Evolutionary conservation across 2,329 filamentous ascomycete species (phyloP).

Genomic region (Colletotrichum liaoningense): DNA sequence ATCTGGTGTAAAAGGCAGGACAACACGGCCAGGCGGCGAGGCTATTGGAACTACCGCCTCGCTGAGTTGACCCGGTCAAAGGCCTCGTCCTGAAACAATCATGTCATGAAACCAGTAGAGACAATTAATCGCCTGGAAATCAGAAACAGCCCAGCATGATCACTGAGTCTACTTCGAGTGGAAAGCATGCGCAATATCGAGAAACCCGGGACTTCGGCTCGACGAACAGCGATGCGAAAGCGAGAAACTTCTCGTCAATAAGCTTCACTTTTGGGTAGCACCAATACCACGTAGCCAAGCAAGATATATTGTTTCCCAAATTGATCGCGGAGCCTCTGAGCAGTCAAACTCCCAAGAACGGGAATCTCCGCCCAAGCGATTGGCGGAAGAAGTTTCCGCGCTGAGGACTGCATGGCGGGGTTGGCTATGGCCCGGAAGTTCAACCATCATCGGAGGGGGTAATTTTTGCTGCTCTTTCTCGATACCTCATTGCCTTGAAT

Average conservation of each 20-base stretch:
- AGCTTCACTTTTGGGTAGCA: background rate
- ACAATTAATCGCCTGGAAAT: too few species aligned
- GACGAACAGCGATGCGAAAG: too few species aligned
- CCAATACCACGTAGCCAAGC: background rate
- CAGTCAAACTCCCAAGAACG: background rate
- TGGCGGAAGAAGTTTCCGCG: slow-evolving; percentile 24
- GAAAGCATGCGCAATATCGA: background rate
- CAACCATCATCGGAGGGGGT: background rate
- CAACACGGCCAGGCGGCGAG: background rate
- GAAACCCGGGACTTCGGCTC: background rate
- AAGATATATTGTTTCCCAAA: background rate
- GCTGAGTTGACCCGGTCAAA: background rate
- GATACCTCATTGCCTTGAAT: background rate
- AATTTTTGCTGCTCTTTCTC: background rate
- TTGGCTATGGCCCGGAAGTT: background rate
- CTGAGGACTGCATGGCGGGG: background rate
- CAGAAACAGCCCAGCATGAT: too few species aligned
- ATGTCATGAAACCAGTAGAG: too few species aligned
- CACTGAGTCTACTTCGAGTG: too few species aligned
- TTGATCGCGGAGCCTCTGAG: slow-evolving; percentile 2
- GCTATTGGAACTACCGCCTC: background rate
- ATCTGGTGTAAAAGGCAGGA: background rate
- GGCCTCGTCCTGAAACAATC: background rate
- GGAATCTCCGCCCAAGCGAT: slow-evolving; percentile 1
- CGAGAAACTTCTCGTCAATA: background rate